Evolutionary conservation across 108 stramenopile genomes (phyloP).

Genomic region (Cyclotella atomus): DNA sequence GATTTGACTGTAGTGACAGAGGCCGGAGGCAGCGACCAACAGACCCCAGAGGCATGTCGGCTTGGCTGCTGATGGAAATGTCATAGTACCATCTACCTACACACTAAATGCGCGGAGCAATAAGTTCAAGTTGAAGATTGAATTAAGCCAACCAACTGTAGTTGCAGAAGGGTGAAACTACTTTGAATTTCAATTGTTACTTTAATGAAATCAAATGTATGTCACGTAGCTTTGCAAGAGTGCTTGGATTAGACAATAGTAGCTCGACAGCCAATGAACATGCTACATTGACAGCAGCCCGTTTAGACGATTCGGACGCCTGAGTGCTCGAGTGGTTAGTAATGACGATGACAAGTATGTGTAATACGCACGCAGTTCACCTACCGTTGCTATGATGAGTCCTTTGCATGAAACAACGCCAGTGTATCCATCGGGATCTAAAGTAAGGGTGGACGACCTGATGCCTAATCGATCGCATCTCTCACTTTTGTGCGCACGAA

Average conservation of each 20-base stretch:
- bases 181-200: background rate
- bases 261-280: conserved; percentile 30
- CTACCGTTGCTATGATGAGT: conserved; percentile 10
- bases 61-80: too few relatives aligned
- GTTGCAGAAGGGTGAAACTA: too few relatives aligned
- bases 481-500: conserved; percentile 20
- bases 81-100: too few relatives aligned
- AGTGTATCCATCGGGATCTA: background rate
- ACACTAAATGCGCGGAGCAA: too few relatives aligned
- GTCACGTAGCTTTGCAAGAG: conserved; percentile 11
- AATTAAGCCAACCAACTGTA: too few relatives aligned
- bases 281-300: conserved; percentile 18
- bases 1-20: too few relatives aligned
- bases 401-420: conserved; percentile 21
- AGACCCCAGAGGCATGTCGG: too few relatives aligned
- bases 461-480: background rate
- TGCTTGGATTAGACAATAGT: conserved; percentile 3
- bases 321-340: background rate
- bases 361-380: background rate
- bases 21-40: too few relatives aligned
- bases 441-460: background rate
- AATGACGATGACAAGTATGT: background rate
- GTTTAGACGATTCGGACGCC: conserved; percentile 7
- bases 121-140: too few relatives aligned
- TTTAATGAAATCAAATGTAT: background rate